phyloP scores from a whole-genome alignment of 2,329 filamentous ascomycete species.

The Bipolaris victoriae region DNA sequence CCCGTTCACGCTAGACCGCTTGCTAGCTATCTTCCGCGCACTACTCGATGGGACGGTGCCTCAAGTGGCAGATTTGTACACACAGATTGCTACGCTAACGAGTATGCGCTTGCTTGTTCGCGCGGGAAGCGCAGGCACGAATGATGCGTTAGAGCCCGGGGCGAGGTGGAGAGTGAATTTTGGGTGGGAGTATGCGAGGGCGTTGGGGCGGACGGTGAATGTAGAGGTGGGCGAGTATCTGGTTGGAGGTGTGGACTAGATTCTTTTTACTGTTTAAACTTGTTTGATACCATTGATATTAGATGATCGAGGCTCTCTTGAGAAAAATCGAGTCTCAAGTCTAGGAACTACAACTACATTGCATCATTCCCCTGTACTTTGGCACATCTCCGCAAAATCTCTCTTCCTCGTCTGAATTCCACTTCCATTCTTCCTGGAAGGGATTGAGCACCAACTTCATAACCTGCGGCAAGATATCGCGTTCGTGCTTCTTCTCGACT shows the following conservation, averaged over 20 bases:
- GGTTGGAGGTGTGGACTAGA: constrained; percentile 44
- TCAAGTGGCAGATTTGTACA: constrained; percentile 56
- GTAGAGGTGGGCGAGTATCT: constrained; percentile 76
- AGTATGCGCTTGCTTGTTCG: constrained; percentile 71
- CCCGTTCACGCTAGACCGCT: constrained; percentile 76
- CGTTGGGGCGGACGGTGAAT: constrained; percentile 73
- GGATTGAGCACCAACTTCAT: constrained; percentile 86
- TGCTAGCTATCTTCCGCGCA: constrained; percentile 77
- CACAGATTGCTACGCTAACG: constrained; percentile 71
- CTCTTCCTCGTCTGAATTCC: constrained; percentile 74
- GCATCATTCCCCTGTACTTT: constrained; percentile 75
- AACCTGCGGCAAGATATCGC: constrained; percentile 75
- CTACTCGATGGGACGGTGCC: constrained; percentile 59
- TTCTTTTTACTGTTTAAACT: background rate
- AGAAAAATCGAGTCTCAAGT: background rate
- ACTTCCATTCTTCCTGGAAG: constrained; percentile 78
- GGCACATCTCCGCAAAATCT: constrained; percentile 88
- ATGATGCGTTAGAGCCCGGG: constrained; percentile 70
- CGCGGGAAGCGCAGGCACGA: constrained; percentile 62
- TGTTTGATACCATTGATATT: background rate
- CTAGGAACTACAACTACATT: constrained; percentile 90
- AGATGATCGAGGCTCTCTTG: too few species aligned
- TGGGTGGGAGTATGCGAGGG: constrained; percentile 76
- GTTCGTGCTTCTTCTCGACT: constrained; percentile 83
- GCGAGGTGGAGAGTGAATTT: constrained; percentile 80